phyloP scores from a whole-genome alignment of 352 stramenopile genomes.

The Phytophthora sp. region DNA sequence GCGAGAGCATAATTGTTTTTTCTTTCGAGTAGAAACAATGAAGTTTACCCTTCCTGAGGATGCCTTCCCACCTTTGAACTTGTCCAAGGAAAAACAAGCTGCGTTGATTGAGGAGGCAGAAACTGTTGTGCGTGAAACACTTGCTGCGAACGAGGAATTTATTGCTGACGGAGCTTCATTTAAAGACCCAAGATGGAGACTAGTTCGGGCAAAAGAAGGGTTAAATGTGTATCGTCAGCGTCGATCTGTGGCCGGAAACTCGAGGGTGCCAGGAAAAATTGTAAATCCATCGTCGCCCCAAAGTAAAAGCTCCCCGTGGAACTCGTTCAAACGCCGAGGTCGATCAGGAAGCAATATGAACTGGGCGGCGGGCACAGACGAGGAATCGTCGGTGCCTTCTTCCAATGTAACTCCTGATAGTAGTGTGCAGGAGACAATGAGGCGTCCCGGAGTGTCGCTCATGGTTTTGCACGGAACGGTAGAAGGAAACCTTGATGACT shows the following conservation, averaged over 20 bases:
- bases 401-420: neutral
- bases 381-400: neutral
- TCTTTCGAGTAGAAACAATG: conserved; percentile 20
- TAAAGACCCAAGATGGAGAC: conserved; percentile 38
- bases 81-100: conserved; percentile 33
- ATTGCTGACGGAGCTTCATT: conserved; percentile 30
- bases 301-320: neutral
- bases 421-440: conserved; percentile 27
- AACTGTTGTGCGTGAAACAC: conserved; percentile 46
- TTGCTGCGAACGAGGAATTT: conserved; percentile 49
- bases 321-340: conserved; percentile 11
- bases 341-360: neutral
- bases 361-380: neutral
- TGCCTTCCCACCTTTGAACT: conserved; percentile 33
- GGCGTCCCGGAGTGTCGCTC: conserved; percentile 34
- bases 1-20: conserved; percentile 7
- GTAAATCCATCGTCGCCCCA: neutral
- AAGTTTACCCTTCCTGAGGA: conserved; percentile 51
- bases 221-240: conserved; percentile 38
- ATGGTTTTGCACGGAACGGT: conserved; percentile 44
- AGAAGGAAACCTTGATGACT: conserved; percentile 51
- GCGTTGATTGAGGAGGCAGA: conserved; percentile 44
- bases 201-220: conserved; percentile 43
- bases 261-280: neutral
- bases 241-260: neutral